Conservation (phyloP, 768 basidiomycete species). For the Rhizopogon vulgaris region DNA sequence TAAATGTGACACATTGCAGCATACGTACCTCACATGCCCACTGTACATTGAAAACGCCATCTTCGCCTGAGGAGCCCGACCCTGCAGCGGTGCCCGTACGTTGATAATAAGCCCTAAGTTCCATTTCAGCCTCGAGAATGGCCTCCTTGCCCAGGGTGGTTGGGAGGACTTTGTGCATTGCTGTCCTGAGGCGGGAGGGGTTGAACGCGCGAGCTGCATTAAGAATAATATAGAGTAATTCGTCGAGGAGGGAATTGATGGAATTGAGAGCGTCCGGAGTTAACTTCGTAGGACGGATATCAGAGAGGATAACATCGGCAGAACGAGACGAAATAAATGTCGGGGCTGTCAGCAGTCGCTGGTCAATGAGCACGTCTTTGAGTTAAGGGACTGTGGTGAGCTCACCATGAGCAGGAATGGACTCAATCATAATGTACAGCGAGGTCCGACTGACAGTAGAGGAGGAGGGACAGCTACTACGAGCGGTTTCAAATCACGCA, state of each 20-base stretch:
- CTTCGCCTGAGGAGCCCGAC: constrained; percentile 31
- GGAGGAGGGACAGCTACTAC: not conserved
- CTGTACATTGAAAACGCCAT: constrained; percentile 61
- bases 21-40: constrained; percentile 66
- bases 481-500: constrained; percentile 2
- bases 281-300: constrained; percentile 87
- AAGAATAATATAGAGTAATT: constrained; percentile 72
- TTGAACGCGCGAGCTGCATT: constrained; percentile 58
- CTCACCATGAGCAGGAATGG: constrained; percentile 37
- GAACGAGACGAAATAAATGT: constrained; percentile 78
- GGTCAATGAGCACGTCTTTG: constrained; percentile 4
- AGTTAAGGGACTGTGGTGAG: constrained; percentile 8
- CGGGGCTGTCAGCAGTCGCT: constrained; percentile 37
- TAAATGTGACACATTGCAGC: not conserved
- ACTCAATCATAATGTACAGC: constrained; percentile 36
- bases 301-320: constrained; percentile 88
- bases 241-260: constrained; percentile 81
- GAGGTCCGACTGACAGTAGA: constrained; percentile 11
- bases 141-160: constrained; percentile 88
- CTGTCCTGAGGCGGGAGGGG: constrained; percentile 68
- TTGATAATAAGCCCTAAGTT: constrained; percentile 86
- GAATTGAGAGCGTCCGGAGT: constrained; percentile 68
- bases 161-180: constrained; percentile 66
- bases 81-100: constrained; percentile 42
- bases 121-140: constrained; percentile 87